phyloP scores from a whole-genome alignment of 441 rosid species.

The Arabidopsis lyrata region DNA sequence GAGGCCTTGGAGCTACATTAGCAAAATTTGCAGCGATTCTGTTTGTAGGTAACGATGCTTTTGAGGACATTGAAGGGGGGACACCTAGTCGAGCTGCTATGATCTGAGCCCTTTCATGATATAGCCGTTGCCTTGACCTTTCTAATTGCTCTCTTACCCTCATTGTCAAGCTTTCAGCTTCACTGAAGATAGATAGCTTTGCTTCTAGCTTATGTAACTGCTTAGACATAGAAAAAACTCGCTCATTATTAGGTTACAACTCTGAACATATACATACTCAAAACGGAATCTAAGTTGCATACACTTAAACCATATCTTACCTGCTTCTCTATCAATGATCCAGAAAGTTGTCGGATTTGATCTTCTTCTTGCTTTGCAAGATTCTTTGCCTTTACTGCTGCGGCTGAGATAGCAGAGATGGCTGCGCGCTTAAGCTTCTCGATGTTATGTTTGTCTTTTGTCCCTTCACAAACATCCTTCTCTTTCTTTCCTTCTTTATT shows the following conservation, averaged over 20 bases:
- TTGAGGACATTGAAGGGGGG: conserved; percentile 72
- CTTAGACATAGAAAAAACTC: conserved; percentile 6
- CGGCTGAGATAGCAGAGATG: conserved; percentile 83
- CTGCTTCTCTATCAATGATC: conserved; percentile 88
- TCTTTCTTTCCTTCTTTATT: conserved; percentile 50
- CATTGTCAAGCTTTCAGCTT: conserved; percentile 70
- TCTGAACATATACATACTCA: background rate
- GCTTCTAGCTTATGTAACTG: conserved; percentile 91
- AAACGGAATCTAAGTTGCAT: conserved; percentile 7
- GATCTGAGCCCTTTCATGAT: conserved; percentile 91
- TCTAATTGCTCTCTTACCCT: conserved; percentile 91
- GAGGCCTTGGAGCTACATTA: conserved; percentile 70
- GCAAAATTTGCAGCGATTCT: conserved; percentile 71
- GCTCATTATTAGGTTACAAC: conserved; percentile 8
- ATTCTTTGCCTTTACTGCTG: conserved; percentile 94
- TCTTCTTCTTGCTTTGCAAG: conserved; percentile 91
- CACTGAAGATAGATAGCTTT: conserved; percentile 82
- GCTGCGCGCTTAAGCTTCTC: conserved; percentile 82
- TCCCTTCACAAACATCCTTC: conserved; percentile 53
- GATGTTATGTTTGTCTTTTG: conserved; percentile 54
- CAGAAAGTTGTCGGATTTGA: conserved; percentile 76
- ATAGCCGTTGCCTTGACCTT: conserved; percentile 83
- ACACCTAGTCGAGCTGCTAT: conserved; percentile 86
- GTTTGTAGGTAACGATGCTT: conserved; percentile 67
- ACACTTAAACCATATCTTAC: conserved; percentile 42